These are phyloP conservation scores for Sutorius australiensis DNA, from an alignment of 768 basidiomycete species.

Conservation along the genomic window DNA sequence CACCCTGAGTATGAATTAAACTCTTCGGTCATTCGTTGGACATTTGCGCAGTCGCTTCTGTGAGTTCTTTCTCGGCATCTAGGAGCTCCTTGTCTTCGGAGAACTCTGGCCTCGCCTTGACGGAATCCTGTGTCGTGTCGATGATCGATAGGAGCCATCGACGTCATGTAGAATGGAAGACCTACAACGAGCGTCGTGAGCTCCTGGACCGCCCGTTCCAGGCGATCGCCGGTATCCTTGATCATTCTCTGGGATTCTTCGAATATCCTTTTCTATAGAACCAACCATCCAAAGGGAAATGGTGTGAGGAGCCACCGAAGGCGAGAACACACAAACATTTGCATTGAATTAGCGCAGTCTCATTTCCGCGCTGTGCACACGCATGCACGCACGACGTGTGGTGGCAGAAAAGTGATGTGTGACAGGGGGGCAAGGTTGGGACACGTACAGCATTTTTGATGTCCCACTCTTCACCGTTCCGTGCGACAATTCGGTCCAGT, in stretches of 20 bases:
- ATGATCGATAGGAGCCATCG: slow-evolving; percentile 10
- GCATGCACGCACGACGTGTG: slow-evolving; percentile 12
- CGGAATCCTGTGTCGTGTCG: slow-evolving; percentile 23
- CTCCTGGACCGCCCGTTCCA: slow-evolving; percentile 61
- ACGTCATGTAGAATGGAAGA: slow-evolving; percentile 27
- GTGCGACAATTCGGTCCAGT: slow-evolving; percentile 58
- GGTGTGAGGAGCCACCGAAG: slow-evolving; percentile 14
- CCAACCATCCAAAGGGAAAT: slow-evolving; percentile 1
- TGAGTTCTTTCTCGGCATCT: slow-evolving; percentile 57
- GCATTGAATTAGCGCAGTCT: slow-evolving; percentile 21
- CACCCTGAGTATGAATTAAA: slow-evolving; percentile 19
- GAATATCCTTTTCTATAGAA: slow-evolving; percentile 54
- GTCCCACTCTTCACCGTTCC: slow-evolving; percentile 70
- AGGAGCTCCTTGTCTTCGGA: slow-evolving; percentile 39
- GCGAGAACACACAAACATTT: slow-evolving; percentile 7
- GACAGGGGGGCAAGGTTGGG: slow-evolving; percentile 6
- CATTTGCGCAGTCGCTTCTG: slow-evolving; percentile 46
- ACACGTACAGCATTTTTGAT: slow-evolving; percentile 66
- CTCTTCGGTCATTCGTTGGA: slow-evolving; percentile 1
- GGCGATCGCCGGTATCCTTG: slow-evolving; percentile 54
- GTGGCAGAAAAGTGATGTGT: slow-evolving; percentile 9
- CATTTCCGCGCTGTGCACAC: slow-evolving; percentile 30
- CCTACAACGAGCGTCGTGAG: slow-evolving; percentile 67
- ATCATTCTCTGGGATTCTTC: slow-evolving; percentile 85
- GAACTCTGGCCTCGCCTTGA: slow-evolving; percentile 28